A percentile compares a stretch with the other conserved stretches of the same genome.
Evolutionary conservation across 345 rosid species (phyloP).

Genomic region (Hibiscus trionum): DNA sequence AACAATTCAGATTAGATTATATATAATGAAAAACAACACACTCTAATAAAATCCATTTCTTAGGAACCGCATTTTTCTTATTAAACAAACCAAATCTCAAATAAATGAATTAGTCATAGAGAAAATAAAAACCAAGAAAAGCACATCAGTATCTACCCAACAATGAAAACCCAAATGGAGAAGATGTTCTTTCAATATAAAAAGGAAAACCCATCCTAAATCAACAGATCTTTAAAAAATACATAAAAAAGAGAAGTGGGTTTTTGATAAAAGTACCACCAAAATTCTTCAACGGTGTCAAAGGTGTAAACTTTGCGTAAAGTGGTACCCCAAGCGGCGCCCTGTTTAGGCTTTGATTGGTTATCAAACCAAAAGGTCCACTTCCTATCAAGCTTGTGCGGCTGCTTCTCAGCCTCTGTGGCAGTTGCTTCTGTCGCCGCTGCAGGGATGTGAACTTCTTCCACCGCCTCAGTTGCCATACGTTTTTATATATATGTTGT

Average conservation of each 20-base stretch:
- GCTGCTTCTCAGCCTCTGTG: slow-evolving; percentile 24
- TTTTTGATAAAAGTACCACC: slow-evolving; percentile 50
- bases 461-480: slow-evolving; percentile 48
- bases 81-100: neutral
- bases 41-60: neutral
- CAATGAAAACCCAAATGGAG: neutral
- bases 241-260: neutral
- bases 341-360: slow-evolving; percentile 69
- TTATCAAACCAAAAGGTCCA: slow-evolving; percentile 94
- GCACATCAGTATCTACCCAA: neutral
- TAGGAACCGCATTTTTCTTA: neutral
- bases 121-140: neutral
- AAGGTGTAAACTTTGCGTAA: slow-evolving; percentile 73
- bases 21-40: too few relatives aligned
- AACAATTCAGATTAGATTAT: too few relatives aligned
- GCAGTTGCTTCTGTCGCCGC: slow-evolving; percentile 19
- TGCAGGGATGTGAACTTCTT: slow-evolving; percentile 19
- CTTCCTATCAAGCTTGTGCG: slow-evolving; percentile 68
- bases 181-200: neutral
- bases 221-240: neutral
- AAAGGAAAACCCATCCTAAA: neutral
- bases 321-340: slow-evolving; percentile 80
- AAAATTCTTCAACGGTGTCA: slow-evolving; percentile 92
- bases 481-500: neutral
- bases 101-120: neutral